Base-by-base conservation (phyloP, 805 yeast species). In the Komagataella pastoris region DNA sequence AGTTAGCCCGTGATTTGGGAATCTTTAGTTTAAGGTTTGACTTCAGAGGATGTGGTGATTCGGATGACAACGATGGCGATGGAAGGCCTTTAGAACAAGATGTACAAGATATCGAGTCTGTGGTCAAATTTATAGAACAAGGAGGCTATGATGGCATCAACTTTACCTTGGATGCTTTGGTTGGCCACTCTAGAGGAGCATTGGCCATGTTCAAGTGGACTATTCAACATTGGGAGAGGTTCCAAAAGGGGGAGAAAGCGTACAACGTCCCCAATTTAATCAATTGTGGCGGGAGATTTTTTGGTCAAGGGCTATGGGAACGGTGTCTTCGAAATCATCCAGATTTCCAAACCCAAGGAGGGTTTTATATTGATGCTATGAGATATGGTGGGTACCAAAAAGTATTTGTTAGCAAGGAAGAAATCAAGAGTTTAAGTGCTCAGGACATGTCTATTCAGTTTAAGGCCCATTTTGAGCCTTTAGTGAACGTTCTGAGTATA, bases 41-140 rank as follows among this genome's bases (percentile, higher is more conserved):
- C 65, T 89, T 90, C 59, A 73, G 97, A 52, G 85, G 84, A 6
- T 83, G 93, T 64, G 98, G 97, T 1, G 79, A 76, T 53, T 86
- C 95, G 3, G 83, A 77, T 21, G 81, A 72, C 17, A 68, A 66
- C 47, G 69, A 59, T 3, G 66, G 67, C 49, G 40, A 50, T 1
- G 91, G 90, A 0, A 71, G 97, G 50, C 66, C 75, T 0, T 61
- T 89, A 3, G 65, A 61, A 0, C 82, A 79, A 53, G 97, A 90
- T 64, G 55, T 81, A 3, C 81, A 77, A 47, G 97, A 90, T 63
- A 68, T 88, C 46, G 79, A 75, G 21, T 59, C 70, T 0, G 73
- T 77, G 12, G 65, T 69, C 47, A 62, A 68, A 21, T 72, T 66
- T 53, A 59, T 72, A 36, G 53, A 49, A 3, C 52, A 48, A 7